A percentile compares a stretch with the other conserved stretches of the same genome.
Evolutionary conservation across 2,329 filamentous ascomycete genomes (phyloP).

Genomic region (Reticulascus tulasneorum): DNA sequence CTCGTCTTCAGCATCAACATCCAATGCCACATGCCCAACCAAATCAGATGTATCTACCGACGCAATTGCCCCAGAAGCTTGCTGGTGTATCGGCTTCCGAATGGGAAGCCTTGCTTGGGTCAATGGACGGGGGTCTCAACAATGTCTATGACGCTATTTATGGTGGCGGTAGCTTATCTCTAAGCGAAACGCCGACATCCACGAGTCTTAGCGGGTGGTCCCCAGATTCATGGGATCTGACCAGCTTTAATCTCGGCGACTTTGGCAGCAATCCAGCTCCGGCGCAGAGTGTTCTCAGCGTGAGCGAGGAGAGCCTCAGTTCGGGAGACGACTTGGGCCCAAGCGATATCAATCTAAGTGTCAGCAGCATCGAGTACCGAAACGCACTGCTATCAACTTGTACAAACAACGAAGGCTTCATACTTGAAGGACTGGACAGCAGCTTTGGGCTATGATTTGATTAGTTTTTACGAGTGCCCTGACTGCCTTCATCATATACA

Average conservation of each 20-base stretch:
- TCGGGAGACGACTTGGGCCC: slow-evolving; percentile 45
- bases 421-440: slow-evolving; percentile 41
- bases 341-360: slow-evolving; percentile 20
- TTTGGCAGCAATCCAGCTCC: slow-evolving; percentile 36
- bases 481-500: too few relatives aligned
- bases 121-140: slow-evolving; percentile 72
- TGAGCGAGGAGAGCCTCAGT: slow-evolving; percentile 56
- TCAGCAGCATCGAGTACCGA: slow-evolving; percentile 31
- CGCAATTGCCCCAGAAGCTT: slow-evolving; percentile 33
- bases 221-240: slow-evolving; percentile 53
- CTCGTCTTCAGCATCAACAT: slow-evolving; percentile 31
- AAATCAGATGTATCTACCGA: slow-evolving; percentile 30
- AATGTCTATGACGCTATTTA: slow-evolving; percentile 87
- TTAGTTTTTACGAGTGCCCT: too few relatives aligned
- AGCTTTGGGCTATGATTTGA: slow-evolving; percentile 31
- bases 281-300: slow-evolving; percentile 50
- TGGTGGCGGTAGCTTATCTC: slow-evolving; percentile 48
- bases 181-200: slow-evolving; percentile 41
- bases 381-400: slow-evolving; percentile 20
- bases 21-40: slow-evolving; percentile 5
- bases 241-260: slow-evolving; percentile 47
- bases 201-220: slow-evolving; percentile 45
- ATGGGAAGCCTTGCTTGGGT: slow-evolving; percentile 78
- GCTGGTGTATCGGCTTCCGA: slow-evolving; percentile 58
- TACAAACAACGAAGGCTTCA: slow-evolving; percentile 18